Conservation (phyloP, 2,329 filamentous ascomycete species). For the Penicillium italicum region DNA sequence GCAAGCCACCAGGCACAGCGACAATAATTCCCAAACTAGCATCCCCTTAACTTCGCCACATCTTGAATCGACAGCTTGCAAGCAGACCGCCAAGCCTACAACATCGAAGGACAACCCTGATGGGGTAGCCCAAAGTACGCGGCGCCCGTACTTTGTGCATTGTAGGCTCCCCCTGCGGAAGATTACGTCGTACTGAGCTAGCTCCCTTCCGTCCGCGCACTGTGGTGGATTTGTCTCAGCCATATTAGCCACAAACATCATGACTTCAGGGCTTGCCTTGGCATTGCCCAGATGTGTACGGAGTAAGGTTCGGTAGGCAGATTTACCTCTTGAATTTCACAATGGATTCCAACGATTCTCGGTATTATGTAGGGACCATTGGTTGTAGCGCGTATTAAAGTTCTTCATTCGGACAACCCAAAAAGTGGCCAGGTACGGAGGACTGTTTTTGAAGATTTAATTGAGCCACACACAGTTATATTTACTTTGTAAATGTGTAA, state of each 20-base stretch:
- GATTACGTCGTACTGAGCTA: background rate
- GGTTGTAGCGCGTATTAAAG: background rate
- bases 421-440: background rate
- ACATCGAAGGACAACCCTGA: background rate
- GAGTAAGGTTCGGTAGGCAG: background rate
- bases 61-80: background rate
- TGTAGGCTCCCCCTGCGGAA: background rate
- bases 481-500: background rate
- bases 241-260: background rate
- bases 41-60: background rate
- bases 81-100: background rate
- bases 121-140: background rate
- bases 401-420: background rate
- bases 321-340: background rate
- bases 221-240: slow-evolving; percentile 7
- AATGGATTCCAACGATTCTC: background rate
- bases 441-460: background rate
- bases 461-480: background rate
- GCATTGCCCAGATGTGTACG: background rate
- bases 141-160: too few species aligned
- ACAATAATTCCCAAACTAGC: background rate
- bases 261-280: background rate
- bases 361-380: background rate
- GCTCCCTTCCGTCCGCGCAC: background rate
- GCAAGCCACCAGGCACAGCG: slow-evolving; percentile 10